Conservation (phyloP, 1,284 basidiomycete genomes). For the Ganoderma sp. region DNA sequence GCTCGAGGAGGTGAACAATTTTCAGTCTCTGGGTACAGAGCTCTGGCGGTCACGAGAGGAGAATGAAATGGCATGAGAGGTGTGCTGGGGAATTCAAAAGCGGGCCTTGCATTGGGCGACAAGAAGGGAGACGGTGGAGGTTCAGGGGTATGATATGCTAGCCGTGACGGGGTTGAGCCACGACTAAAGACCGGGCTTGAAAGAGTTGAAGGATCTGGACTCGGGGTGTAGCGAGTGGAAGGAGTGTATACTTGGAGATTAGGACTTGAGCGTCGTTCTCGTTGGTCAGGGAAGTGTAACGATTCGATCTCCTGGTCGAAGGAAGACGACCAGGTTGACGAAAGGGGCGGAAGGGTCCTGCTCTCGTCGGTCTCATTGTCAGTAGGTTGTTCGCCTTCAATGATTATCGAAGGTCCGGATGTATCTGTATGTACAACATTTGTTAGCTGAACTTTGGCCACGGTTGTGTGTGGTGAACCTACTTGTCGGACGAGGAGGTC, state of each 20-base stretch:
- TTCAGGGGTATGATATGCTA: background rate
- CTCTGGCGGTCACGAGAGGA: background rate
- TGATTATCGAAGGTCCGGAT: background rate
- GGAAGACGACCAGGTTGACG: slow-evolving; percentile 1
- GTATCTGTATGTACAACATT: background rate
- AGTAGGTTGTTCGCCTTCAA: background rate
- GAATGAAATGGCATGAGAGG: background rate
- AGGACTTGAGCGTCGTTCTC: slow-evolving; percentile 4
- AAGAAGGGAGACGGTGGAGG: background rate
- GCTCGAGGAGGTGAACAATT: background rate
- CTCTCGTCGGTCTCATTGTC: background rate
- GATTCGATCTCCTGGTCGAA: background rate
- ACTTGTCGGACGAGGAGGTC: background rate
- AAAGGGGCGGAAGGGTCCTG: background rate
- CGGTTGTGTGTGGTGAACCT: background rate
- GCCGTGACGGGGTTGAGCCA: background rate
- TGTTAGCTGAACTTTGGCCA: background rate
- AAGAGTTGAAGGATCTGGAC: background rate
- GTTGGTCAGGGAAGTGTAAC: background rate
- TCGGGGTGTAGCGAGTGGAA: no score
- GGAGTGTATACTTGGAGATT: slow-evolving; percentile 4
- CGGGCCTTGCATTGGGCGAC: background rate
- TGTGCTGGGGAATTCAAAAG: background rate
- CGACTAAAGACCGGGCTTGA: background rate
- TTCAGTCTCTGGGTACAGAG: background rate